Percentiles rank a stretch among this genome's conserved stretches.
Conservation (phyloP, 2,329 filamentous ascomycete genomes). For the Rhynchosporium agropyri region DNA sequence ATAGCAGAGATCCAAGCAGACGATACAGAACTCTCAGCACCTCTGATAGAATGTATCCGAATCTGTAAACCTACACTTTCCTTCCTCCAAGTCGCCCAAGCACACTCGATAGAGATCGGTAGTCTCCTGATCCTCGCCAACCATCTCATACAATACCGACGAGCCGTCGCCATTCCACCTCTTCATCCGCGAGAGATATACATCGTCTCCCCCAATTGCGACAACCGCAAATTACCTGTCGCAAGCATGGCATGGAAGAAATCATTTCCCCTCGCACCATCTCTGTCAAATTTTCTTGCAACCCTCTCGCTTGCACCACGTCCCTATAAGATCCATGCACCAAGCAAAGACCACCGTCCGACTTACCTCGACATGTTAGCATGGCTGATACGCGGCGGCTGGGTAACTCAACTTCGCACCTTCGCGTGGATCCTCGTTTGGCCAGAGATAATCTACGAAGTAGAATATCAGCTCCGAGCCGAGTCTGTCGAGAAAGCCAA, state of each 20-base stretch:
- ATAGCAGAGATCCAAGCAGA: slow-evolving; percentile 76
- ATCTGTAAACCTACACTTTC: slow-evolving; percentile 71
- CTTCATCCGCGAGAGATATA: slow-evolving; percentile 89
- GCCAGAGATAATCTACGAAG: slow-evolving; percentile 79
- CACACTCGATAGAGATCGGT: slow-evolving; percentile 71
- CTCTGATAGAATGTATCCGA: slow-evolving; percentile 80
- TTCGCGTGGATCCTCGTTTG: slow-evolving; percentile 88
- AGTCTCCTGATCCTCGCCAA: slow-evolving; percentile 87
- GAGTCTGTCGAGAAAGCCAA: slow-evolving; percentile 47
- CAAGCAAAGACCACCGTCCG: slow-evolving; percentile 82
- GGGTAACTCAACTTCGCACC: slow-evolving; percentile 90
- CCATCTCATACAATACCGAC: slow-evolving; percentile 94
- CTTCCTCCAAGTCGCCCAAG: slow-evolving; percentile 71
- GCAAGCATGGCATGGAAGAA: slow-evolving; percentile 74
- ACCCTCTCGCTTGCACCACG: slow-evolving; percentile 78
- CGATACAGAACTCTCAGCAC: slow-evolving; percentile 72
- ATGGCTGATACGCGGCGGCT: slow-evolving; percentile 89
- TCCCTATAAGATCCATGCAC: slow-evolving; percentile 81
- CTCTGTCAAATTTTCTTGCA: slow-evolving; percentile 84
- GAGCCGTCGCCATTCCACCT: slow-evolving; percentile 87
- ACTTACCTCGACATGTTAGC: slow-evolving; percentile 89
- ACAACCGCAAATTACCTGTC: slow-evolving; percentile 69
- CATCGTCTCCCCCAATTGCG: slow-evolving; percentile 87
- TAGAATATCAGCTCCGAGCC: slow-evolving; percentile 70
- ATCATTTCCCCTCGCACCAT: slow-evolving; percentile 80